Base-by-base conservation (phyloP, 2,329 filamentous ascomycete species). In the Phyllosticta citriasiana region DNA sequence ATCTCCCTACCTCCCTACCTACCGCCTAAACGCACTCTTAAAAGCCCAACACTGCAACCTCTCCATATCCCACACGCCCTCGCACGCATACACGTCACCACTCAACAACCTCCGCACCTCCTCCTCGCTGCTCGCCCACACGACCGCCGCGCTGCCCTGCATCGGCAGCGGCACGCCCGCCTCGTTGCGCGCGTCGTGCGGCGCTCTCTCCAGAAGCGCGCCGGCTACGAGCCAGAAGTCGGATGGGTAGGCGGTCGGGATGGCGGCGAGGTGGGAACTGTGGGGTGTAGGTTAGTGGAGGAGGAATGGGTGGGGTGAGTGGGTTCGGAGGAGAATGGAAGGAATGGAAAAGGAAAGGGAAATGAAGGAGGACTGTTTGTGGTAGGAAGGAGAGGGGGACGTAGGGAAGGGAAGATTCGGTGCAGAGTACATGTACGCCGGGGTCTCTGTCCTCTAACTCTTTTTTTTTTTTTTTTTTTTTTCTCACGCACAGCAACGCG, bases 61-160 rank as follows among this genome's bases (percentile, higher is more conserved):
- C 9, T 72, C 71, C 68, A 70, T 65, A 77, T 96, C 89, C 91
- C 91, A 96, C 8, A 95, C 91, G 0, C 86, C 89, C 53, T 74
- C 79, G 63, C 76, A 80, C 9, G 80, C 78, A 75, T 96, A 96
- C 9, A 91, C 77, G 76, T 96, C 91, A 56, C 83, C 80, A 72
- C 82, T 83, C 55, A 96, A 72, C 57, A 82, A 70, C 67, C 87
- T 81, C 51, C 87, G 40, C 2, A 89, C 83, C 71, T 91, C 87
- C 65, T 91, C 87, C 67, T 82, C 84, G 8, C 81, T 85, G 64
- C 84, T 81, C 7, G 88, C 90, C 30, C 82, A 73, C 50, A 84
- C 78, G 27, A 95, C 78, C 69, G 94, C 76, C 19, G 85, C 83
- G 71, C 87, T 91, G 52, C 90, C 91, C 65, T 84, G 83, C 76